Evolutionary conservation across 169 alveolate genomes (phyloP), one percentile per base, ranked within the genome.

Genomic region (Plasmodium cynomolgi): DNA sequence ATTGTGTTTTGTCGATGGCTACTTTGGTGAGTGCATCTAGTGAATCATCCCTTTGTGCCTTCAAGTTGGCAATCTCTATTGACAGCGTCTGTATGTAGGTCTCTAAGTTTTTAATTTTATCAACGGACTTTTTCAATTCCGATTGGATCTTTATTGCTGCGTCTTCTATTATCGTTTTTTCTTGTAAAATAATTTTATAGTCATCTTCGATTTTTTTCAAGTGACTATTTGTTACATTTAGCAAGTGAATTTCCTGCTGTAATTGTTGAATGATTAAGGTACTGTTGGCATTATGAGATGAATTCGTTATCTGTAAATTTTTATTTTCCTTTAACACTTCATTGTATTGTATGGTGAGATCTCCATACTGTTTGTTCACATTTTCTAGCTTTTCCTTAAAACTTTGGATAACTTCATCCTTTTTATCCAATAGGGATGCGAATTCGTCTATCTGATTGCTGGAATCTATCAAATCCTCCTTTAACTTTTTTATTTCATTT

Each of bases 101-200:
- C 58, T 88, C 94, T 58, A 88, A 62, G 34, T 80, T 88, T 80
- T 88, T 88, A 39, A 80, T 88, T 88, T 88, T 88, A 39, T 88
- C 94, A 29, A 88, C 94, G 20, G 94, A 88, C 54, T 88, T 88
- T 79, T 88, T 88, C 82, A 88, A 88, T 74, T 88, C 94, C 17
- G 91, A 79, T 80, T 88, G 94, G n/a, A 88, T 88, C 73, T 88
- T 88, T 88, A 88, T 88, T 20, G 94, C 94, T 9, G 94, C 94
- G 47, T 88, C 94, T 88, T 88, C 94, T 29, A 88, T 68, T 39
- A 88, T 88, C 20, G 94, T 88, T 50, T 88, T 88, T 34, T 88
- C 94, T 41, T 88, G 94, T 50, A 88, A 88, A 20, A 88, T 68
- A 23, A 88, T 58, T 56, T 88, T 88, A 80, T 88, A 88, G 33